These are phyloP conservation scores for Oenanthe javanica DNA, from an alignment of 140 eudicot genomes.

Conservation along the genomic window DNA sequence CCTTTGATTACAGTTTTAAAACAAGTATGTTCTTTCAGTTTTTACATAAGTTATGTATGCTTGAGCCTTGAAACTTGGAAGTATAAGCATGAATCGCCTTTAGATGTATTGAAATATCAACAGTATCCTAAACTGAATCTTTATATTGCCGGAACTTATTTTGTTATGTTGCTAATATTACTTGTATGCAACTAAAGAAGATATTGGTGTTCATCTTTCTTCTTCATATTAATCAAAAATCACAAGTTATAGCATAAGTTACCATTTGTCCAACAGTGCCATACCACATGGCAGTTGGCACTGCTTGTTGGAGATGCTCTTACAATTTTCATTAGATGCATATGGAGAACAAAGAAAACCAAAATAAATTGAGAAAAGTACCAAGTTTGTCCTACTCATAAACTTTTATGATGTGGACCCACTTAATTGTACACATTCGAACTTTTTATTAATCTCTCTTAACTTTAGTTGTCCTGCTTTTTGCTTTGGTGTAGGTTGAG, in stretches of 20 bases:
- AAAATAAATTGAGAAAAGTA: neutral
- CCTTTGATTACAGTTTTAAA: neutral
- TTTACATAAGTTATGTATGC: neutral
- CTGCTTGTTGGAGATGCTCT: no score
- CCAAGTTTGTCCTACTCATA: neutral
- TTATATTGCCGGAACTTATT: neutral
- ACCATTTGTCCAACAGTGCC: neutral
- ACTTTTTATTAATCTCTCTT: neutral
- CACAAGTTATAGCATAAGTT: no score
- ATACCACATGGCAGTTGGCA: no score
- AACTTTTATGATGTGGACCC: neutral
- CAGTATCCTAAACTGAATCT: neutral
- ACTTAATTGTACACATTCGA: neutral
- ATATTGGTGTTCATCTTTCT: neutral
- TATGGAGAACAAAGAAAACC: neutral
- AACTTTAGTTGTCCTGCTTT: neutral
- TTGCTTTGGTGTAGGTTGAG: constrained; percentile 44
- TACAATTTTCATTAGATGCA: neutral
- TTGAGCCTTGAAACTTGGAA: neutral
- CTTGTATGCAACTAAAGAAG: neutral
- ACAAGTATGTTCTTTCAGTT: neutral
- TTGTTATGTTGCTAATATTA: neutral
- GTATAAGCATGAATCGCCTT: neutral
- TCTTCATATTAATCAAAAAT: neutral
- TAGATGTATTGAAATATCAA: neutral